phyloP scores from a whole-genome alignment of 331 rosid genomes.

The Spiraea crenata region DNA sequence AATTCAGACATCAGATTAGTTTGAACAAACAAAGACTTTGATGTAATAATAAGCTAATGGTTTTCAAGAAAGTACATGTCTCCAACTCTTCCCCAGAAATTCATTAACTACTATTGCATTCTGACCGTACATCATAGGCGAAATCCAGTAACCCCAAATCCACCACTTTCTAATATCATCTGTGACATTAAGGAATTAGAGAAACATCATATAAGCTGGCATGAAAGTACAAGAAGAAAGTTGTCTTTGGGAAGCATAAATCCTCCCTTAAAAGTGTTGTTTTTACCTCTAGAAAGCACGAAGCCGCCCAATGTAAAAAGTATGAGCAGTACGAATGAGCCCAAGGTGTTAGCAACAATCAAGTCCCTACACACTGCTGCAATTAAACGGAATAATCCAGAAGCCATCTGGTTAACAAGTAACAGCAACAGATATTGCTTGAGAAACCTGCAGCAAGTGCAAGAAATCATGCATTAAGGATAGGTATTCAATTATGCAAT shows the following conservation, averaged over 20 bases:
- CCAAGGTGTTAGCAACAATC: conserved; percentile 30
- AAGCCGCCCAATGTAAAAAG: conserved; percentile 42
- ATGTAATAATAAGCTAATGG: neutral
- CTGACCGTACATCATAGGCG: conserved; percentile 71
- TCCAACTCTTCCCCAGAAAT: conserved; percentile 69
- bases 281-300: conserved; percentile 43
- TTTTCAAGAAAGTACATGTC: conserved; percentile 41
- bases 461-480: conserved; percentile 6
- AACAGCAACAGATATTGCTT: conserved; percentile 59
- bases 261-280: neutral
- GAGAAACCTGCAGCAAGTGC: conserved; percentile 48
- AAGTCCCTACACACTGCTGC: conserved; percentile 33
- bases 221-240: neutral
- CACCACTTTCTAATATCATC: conserved; percentile 55
- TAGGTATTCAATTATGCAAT: neutral
- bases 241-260: neutral
- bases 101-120: conserved; percentile 54
- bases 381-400: conserved; percentile 56
- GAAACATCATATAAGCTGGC: conserved; percentile 18
- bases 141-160: conserved; percentile 74
- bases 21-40: conserved; percentile 6
- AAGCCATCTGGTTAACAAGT: conserved; percentile 63
- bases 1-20: conserved; percentile 1
- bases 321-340: conserved; percentile 31
- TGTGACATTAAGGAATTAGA: conserved; percentile 23